phyloP scores from a whole-genome alignment of 441 rosid species.

The Adansonia grandidieri region DNA sequence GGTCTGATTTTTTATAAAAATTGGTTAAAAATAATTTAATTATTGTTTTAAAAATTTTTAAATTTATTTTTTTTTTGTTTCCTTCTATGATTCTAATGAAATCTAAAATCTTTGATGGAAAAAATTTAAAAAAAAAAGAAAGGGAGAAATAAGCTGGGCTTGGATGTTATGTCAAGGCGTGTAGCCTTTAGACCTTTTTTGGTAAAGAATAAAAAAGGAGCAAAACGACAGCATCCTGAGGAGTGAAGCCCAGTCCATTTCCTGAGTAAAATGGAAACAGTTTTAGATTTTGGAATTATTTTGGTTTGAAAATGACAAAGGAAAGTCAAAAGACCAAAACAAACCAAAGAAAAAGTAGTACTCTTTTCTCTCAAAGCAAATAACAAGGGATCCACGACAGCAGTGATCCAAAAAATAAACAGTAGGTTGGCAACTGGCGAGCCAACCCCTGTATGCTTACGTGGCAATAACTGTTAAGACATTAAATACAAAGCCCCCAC shows the following conservation, averaged over 20 bases:
- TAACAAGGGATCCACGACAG: neutral
- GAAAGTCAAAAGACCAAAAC: neutral
- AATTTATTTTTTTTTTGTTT: too few species aligned
- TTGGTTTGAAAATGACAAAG: neutral
- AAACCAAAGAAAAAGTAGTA: neutral
- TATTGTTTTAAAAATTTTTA: too few species aligned
- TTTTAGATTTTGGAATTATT: neutral
- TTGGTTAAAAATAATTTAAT: too few species aligned
- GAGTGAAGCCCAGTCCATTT: neutral
- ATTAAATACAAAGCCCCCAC: neutral
- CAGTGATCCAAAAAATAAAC: neutral
- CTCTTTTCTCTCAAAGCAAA: neutral
- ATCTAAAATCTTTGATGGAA: too few species aligned
- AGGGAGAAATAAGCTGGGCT: too few species aligned
- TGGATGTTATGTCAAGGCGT: too few species aligned
- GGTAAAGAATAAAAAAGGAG: too few species aligned
- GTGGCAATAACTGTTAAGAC: slow-evolving; percentile 19
- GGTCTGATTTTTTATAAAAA: too few species aligned
- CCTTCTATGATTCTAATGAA: too few species aligned
- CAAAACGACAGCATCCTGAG: neutral
- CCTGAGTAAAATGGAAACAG: neutral
- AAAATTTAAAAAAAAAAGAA: too few species aligned
- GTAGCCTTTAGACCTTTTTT: too few species aligned
- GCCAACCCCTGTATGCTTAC: neutral
- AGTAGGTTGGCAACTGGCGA: too few species aligned